Percentiles rank a stretch among this genome's conserved stretches.
phyloP scores from a whole-genome alignment of 31 red algal genomes.

The Bonnemaisonia californica region DNA sequence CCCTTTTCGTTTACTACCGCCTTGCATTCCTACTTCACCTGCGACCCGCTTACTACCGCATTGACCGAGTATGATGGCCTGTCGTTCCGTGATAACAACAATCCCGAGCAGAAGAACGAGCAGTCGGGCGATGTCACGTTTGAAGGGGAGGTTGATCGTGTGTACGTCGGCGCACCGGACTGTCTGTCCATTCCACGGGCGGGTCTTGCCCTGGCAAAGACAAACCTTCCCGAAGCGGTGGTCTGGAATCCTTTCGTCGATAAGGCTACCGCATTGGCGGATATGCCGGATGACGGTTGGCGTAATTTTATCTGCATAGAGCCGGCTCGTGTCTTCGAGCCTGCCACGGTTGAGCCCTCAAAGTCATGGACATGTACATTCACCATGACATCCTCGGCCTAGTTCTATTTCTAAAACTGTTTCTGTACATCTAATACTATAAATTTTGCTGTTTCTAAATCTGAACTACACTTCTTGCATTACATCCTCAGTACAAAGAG shows the following conservation, averaged over 20 bases:
- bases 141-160: conserved; percentile 77
- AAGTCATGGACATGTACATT: conserved; percentile 60
- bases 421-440: too few species aligned
- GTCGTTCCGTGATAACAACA: conserved; percentile 56
- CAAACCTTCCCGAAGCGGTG: conserved; percentile 80
- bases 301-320: conserved; percentile 82
- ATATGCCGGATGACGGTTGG: conserved; percentile 87
- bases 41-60: conserved; percentile 29
- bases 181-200: conserved; percentile 25
- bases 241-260: conserved; percentile 90
- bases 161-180: conserved; percentile 49
- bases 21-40: conserved; percentile 83
- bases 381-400: too few species aligned
- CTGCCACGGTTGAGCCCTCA: conserved; percentile 38
- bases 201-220: conserved; percentile 35
- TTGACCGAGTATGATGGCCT: conserved; percentile 46
- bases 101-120: conserved; percentile 26
- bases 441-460: too few species aligned
- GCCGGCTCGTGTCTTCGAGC: conserved; percentile 63
- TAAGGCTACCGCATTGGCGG: conserved; percentile 70
- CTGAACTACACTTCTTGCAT: too few species aligned
- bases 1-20: conserved; percentile 74
- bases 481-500: conserved; percentile 23
- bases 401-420: too few species aligned
- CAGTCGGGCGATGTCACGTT: conserved; percentile 52